Percentiles rank a stretch among this genome's conserved stretches.
phyloP scores from a whole-genome alignment of 345 rosid species.

The Capsella bursapastoris region DNA sequence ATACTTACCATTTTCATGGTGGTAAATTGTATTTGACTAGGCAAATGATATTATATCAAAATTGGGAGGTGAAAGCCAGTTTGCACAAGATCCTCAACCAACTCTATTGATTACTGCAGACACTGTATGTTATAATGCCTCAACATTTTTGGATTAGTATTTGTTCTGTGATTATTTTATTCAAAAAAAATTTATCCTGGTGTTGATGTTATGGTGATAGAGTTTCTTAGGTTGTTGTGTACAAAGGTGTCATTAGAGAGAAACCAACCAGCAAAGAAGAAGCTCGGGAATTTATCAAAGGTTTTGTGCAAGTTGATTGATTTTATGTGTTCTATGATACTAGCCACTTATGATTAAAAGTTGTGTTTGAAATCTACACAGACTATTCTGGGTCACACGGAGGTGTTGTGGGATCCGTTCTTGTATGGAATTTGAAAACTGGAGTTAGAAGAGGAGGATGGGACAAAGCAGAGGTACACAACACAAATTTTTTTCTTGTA shows the following conservation, averaged over 20 bases:
- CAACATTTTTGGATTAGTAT: background rate
- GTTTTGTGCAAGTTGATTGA: constrained; percentile 40
- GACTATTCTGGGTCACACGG: constrained; percentile 88
- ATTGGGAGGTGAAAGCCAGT: constrained; percentile 46
- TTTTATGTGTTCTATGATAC: background rate
- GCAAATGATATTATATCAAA: constrained; percentile 77
- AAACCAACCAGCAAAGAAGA: constrained; percentile 78
- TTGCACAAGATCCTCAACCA: constrained; percentile 50
- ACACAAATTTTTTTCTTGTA: background rate
- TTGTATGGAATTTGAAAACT: constrained; percentile 77
- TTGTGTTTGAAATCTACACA: constrained; percentile 40
- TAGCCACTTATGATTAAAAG: background rate
- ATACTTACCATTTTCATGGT: background rate
- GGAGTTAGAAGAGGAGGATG: constrained; percentile 78
- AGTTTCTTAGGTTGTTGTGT: constrained; percentile 81
- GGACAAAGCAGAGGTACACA: constrained; percentile 81
- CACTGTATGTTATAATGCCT: constrained; percentile 57
- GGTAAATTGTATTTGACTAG: constrained; percentile 40
- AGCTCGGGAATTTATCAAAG: constrained; percentile 86
- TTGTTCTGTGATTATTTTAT: background rate
- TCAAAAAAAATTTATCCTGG: constrained; percentile 6
- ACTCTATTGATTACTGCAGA: constrained; percentile 85
- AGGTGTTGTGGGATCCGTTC: constrained; percentile 83
- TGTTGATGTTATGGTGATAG: constrained; percentile 35
- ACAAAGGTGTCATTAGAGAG: constrained; percentile 81